A percentile compares a stretch with the other conserved stretches of the same genome.
These are phyloP conservation scores for Phoma sp. DNA, from an alignment of 2,329 filamentous ascomycete species.

Conservation along the genomic window DNA sequence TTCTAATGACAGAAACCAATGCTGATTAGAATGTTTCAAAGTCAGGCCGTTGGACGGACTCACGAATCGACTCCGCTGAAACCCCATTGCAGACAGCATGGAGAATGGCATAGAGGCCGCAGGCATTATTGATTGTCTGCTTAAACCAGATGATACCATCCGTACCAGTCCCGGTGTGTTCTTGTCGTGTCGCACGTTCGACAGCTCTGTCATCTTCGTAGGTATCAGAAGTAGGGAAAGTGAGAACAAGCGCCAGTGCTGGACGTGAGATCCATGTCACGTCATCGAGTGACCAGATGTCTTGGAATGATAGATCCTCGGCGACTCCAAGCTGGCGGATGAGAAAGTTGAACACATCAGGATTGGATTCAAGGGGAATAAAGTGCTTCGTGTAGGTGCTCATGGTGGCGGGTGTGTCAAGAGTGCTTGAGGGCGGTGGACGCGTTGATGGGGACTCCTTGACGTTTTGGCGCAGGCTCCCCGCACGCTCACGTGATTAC, in stretches of 20 bases:
- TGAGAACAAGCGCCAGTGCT: conserved; percentile 83
- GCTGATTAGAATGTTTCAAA: too few relatives aligned
- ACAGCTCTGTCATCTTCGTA: conserved; percentile 77
- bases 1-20: too few relatives aligned
- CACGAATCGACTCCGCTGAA: conserved; percentile 67
- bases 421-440: too few relatives aligned
- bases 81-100: conserved; percentile 83
- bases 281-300: conserved; percentile 89
- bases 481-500: too few relatives aligned
- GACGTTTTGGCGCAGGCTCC: too few relatives aligned
- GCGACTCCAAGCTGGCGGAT: conserved; percentile 84
- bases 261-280: conserved; percentile 83
- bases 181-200: conserved; percentile 69
- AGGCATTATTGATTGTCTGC: conserved; percentile 93
- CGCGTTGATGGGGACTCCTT: too few relatives aligned
- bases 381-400: conserved; percentile 28
- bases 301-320: conserved; percentile 73
- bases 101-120: conserved; percentile 85
- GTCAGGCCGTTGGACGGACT: conserved; percentile 25
- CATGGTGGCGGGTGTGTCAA: too few relatives aligned
- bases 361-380: conserved; percentile 69
- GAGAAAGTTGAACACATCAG: conserved; percentile 83
- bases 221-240: conserved; percentile 80
- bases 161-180: conserved; percentile 45
- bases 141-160: conserved; percentile 82